Evolutionary conservation across 805 yeast species (phyloP).

Genomic region (Candida easanensis): DNA sequence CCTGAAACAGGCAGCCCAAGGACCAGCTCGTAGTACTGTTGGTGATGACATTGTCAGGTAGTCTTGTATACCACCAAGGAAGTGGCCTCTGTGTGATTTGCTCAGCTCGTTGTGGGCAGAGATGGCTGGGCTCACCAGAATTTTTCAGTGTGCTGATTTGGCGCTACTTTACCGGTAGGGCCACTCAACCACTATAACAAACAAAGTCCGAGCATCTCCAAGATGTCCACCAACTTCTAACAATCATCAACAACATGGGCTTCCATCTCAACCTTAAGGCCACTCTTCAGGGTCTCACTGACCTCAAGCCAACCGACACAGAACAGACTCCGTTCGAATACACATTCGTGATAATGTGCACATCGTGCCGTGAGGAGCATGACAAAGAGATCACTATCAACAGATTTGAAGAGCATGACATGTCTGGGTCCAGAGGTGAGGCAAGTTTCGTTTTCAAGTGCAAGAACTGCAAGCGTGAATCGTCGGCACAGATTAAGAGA

Average conservation of each 20-base stretch:
- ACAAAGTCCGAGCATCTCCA: not conserved
- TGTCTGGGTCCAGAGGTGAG: conserved; percentile 73
- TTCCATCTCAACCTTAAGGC: conserved; percentile 34
- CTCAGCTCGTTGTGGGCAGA: too few relatives aligned
- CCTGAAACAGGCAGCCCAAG: not conserved
- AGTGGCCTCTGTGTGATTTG: too few relatives aligned
- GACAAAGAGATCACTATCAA: conserved; percentile 68
- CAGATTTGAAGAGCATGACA: conserved; percentile 59
- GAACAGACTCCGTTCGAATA: conserved; percentile 66
- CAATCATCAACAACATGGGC: conserved; percentile 14
- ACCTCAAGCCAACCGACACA: conserved; percentile 58
- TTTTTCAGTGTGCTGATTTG: not conserved
- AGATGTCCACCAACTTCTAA: too few relatives aligned
- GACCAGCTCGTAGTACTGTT: not conserved
- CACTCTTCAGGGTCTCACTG: conserved; percentile 34
- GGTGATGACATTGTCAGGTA: not conserved
- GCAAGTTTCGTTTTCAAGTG: conserved; percentile 83
- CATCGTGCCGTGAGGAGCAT: conserved; percentile 75
- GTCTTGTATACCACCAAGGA: too few relatives aligned
- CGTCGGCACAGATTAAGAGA: conserved; percentile 25
- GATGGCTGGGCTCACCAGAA: not conserved
- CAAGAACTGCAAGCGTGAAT: conserved; percentile 48
- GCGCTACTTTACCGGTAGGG: not conserved
- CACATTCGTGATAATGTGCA: conserved; percentile 71
- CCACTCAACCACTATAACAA: not conserved